Percentiles rank a stretch among this genome's conserved stretches.
phyloP scores from a whole-genome alignment of 192 early-diverging fungal species.

The Backusella mclennaniae region DNA sequence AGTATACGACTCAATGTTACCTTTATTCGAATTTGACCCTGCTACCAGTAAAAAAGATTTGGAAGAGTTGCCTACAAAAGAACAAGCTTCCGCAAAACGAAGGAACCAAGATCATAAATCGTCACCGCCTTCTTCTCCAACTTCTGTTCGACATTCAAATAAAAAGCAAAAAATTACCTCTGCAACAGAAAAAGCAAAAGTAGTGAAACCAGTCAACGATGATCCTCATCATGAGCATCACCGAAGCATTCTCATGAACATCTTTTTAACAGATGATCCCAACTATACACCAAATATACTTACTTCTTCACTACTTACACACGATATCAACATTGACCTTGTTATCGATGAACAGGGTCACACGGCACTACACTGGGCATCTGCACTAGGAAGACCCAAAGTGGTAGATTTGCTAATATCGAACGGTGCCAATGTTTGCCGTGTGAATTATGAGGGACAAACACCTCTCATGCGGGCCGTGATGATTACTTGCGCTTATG shows the following conservation, averaged over 20 bases:
- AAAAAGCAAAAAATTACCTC: background rate
- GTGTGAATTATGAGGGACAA: slow-evolving; percentile 81
- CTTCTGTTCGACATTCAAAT: background rate
- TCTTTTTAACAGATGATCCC: slow-evolving; percentile 80
- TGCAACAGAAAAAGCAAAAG: too few relatives aligned
- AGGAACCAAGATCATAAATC: background rate
- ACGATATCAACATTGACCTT: slow-evolving; percentile 74
- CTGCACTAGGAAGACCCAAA: slow-evolving; percentile 76
- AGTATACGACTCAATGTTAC: slow-evolving; percentile 67
- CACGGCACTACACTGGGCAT: slow-evolving; percentile 95
- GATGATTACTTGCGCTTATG: slow-evolving; percentile 81
- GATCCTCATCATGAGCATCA: slow-evolving; percentile 53
- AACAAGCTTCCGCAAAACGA: slow-evolving; percentile 26
- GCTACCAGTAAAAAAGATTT: slow-evolving; percentile 27
- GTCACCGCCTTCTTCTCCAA: slow-evolving; percentile 8
- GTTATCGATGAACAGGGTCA: slow-evolving; percentile 95
- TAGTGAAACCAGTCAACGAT: background rate
- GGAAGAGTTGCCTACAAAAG: slow-evolving; percentile 45
- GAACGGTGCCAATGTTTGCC: slow-evolving; percentile 67
- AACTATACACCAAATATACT: slow-evolving; percentile 57
- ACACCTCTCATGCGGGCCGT: slow-evolving; percentile 88
- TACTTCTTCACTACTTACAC: slow-evolving; percentile 17
- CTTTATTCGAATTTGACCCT: slow-evolving; percentile 82
- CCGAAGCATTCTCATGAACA: slow-evolving; percentile 77
- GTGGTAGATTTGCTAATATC: slow-evolving; percentile 75